phyloP scores from a whole-genome alignment of 2,329 filamentous ascomycete genomes.

The Sordariomycetes sp. region DNA sequence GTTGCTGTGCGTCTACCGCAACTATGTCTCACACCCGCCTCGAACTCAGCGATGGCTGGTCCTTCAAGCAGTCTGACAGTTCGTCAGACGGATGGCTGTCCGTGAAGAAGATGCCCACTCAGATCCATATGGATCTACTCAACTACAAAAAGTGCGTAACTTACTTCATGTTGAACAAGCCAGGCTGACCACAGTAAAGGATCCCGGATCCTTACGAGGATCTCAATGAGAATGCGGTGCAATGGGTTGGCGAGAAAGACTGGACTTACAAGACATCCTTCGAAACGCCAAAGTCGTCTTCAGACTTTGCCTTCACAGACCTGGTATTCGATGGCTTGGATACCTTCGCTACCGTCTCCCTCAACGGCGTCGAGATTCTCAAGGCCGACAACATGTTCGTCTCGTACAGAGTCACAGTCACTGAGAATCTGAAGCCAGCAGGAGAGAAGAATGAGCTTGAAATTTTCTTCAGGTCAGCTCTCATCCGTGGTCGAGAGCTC shows the following conservation, averaged over 20 bases:
- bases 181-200: not conserved
- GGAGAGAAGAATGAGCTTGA: conserved; percentile 33
- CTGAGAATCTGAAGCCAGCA: conserved; percentile 22
- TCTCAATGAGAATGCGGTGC: conserved; percentile 49
- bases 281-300: conserved; percentile 8
- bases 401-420: conserved; percentile 45
- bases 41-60: conserved; percentile 11
- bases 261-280: conserved; percentile 46
- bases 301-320: conserved; percentile 14
- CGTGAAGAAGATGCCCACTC: conserved; percentile 20
- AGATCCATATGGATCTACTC: conserved; percentile 24
- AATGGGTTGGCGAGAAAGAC: conserved; percentile 53
- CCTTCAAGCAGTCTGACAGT: conserved; percentile 9
- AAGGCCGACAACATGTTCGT: conserved; percentile 56
- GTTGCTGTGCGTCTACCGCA: no score
- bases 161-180: not conserved
- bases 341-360: conserved; percentile 48
- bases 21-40: conserved; percentile 1
- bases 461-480: conserved; percentile 47
- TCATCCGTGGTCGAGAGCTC: conserved; percentile 40
- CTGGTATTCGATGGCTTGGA: conserved; percentile 56
- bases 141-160: conserved; percentile 18
- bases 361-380: conserved; percentile 45
- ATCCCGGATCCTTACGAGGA: conserved; percentile 50
- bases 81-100: conserved; percentile 16